Evolutionary conservation across 192 early-diverging fungal genomes (phyloP).

Genomic region (Entomortierella lignicola): DNA sequence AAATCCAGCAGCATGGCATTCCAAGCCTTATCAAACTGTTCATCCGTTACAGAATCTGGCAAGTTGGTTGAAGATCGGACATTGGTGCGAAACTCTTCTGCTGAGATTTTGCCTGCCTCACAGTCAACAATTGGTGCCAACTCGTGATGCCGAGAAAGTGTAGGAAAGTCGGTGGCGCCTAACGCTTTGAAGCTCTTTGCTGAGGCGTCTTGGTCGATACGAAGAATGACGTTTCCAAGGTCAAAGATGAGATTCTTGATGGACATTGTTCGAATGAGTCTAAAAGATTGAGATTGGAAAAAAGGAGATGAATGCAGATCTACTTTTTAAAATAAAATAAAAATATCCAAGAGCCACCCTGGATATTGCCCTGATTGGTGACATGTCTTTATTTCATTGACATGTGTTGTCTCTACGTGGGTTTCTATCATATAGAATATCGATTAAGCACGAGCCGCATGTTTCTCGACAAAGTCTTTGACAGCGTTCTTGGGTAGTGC

Average conservation of each 20-base stretch:
- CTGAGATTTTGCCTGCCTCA: conserved; percentile 44
- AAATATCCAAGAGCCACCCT: too few species aligned
- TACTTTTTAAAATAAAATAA: too few species aligned
- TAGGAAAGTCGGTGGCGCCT: conserved; percentile 33
- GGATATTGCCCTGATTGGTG: not conserved
- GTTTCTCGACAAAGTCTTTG: conserved; percentile 62
- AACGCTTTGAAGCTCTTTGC: conserved; percentile 27
- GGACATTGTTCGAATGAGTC: conserved; percentile 12
- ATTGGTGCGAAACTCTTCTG: conserved; percentile 18
- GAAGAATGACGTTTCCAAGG: conserved; percentile 41
- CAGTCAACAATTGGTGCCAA: conserved; percentile 18
- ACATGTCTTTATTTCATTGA: not conserved
- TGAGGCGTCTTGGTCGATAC: conserved; percentile 35
- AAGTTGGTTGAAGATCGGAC: conserved; percentile 32
- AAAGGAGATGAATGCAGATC: too few species aligned
- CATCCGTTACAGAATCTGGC: conserved; percentile 36
- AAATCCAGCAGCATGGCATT: conserved; percentile 52
- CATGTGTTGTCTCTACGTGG: not conserved
- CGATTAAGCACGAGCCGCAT: conserved; percentile 22
- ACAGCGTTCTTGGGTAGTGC: conserved; percentile 64
- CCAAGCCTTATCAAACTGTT: conserved; percentile 39
- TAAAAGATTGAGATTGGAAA: too few species aligned
- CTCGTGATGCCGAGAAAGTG: conserved; percentile 14
- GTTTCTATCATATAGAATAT: not conserved
- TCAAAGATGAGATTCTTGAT: conserved; percentile 52